Evolutionary conservation across 805 yeast genomes (phyloP).

Genomic region (Metschnikowia picachoensis): DNA sequence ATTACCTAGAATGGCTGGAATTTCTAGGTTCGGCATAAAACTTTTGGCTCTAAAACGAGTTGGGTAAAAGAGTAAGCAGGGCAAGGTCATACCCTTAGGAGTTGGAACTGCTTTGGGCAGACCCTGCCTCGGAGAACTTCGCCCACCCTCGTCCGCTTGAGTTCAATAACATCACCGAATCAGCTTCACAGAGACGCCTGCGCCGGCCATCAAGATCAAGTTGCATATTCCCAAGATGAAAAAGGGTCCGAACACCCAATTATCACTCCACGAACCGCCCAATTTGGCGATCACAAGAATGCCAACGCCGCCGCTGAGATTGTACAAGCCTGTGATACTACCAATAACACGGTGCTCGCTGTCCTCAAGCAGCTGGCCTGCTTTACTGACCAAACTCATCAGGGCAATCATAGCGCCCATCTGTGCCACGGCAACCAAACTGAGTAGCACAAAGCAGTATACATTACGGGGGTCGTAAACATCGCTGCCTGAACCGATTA

Average conservation of each 20-base stretch:
- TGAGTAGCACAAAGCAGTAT: constrained; percentile 38
- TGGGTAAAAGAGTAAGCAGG: too few relatives aligned
- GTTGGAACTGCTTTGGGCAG: too few relatives aligned
- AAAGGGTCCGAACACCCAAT: constrained; percentile 58
- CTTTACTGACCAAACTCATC: constrained; percentile 49
- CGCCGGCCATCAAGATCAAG: constrained; percentile 9
- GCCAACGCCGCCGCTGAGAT: constrained; percentile 68
- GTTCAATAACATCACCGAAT: background rate
- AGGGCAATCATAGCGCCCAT: constrained; percentile 60
- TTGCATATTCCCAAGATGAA: constrained; percentile 45
- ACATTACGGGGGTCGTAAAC: constrained; percentile 33
- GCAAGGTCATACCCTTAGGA: too few relatives aligned
- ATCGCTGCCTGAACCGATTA: constrained; percentile 15
- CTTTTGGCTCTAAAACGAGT: too few relatives aligned
- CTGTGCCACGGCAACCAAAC: constrained; percentile 53
- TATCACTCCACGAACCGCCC: constrained; percentile 61
- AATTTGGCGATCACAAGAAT: constrained; percentile 54
- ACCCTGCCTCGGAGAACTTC: too few relatives aligned
- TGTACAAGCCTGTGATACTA: constrained; percentile 64
- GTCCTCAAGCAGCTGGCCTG: constrained; percentile 18
- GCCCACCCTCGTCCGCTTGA: too few relatives aligned
- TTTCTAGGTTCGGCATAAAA: too few relatives aligned
- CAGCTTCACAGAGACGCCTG: constrained; percentile 1
- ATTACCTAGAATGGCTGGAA: too few relatives aligned
- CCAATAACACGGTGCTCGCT: constrained; percentile 49